These are phyloP conservation scores for Candida boleticola DNA, from an alignment of 805 yeast species.

Conservation along the genomic window DNA sequence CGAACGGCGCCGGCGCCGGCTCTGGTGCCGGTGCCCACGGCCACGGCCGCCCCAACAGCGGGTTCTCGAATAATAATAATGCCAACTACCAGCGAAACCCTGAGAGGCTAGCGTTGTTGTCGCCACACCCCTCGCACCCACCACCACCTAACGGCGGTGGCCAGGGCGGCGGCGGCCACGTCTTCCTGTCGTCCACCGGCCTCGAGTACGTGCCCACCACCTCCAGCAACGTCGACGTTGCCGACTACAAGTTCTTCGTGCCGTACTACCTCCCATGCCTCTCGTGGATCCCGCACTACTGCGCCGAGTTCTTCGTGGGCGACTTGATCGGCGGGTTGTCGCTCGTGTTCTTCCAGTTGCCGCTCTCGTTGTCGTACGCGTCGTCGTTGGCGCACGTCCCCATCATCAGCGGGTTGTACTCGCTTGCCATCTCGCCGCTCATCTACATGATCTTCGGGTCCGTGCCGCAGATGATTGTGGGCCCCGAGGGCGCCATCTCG, in stretches of 20 bases:
- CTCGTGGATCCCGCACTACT: conserved; percentile 63
- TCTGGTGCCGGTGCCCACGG: neutral
- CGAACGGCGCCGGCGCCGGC: neutral
- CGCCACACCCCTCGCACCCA: neutral
- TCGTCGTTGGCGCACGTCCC: conserved; percentile 44
- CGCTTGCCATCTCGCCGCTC: conserved; percentile 39
- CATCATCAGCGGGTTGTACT: conserved; percentile 36
- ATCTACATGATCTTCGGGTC: conserved; percentile 42
- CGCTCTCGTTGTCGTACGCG: conserved; percentile 57
- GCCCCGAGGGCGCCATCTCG: conserved; percentile 47
- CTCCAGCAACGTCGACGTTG: conserved; percentile 17
- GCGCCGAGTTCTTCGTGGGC: conserved; percentile 37
- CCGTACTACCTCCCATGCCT: conserved; percentile 68
- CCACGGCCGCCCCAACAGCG: no score
- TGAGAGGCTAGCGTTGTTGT: neutral
- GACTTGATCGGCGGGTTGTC: conserved; percentile 86
- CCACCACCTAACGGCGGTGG: neutral
- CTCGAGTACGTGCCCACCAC: conserved; percentile 23
- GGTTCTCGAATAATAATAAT: neutral
- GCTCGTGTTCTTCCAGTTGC: conserved; percentile 87
- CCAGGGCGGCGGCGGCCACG: neutral
- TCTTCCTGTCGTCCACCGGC: neutral
- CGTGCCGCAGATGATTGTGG: conserved; percentile 47
- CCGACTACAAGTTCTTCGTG: conserved; percentile 20
- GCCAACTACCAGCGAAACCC: neutral